A percentile compares a stretch with the other conserved stretches of the same genome.
Evolutionary conservation across 768 basidiomycete species (phyloP).

Genomic region (Trametes cinnabarina): DNA sequence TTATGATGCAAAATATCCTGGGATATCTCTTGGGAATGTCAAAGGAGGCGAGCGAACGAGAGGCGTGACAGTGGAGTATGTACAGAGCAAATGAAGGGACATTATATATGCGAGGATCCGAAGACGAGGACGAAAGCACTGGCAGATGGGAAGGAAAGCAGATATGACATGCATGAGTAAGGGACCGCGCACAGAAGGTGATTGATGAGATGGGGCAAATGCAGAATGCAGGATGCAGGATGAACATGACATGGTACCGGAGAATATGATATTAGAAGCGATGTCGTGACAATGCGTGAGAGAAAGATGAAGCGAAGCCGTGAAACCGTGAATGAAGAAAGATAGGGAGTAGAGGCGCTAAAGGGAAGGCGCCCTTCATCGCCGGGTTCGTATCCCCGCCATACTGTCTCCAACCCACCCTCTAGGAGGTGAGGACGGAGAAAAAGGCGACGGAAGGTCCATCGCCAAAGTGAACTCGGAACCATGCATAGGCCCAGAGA

Average conservation of each 20-base stretch:
- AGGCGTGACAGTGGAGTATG: background rate
- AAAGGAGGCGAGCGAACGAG: background rate
- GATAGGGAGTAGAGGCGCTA: background rate
- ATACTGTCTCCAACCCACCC: conserved; percentile 5
- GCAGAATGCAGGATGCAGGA: background rate
- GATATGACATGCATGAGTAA: background rate
- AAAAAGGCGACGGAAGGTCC: conserved; percentile 20
- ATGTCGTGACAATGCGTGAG: background rate
- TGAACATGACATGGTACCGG: conserved; percentile 11
- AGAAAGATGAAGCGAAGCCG: background rate
- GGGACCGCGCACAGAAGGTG: background rate
- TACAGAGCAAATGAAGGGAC: conserved; percentile 10
- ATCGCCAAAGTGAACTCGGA: conserved; percentile 28
- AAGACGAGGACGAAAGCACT: conserved; percentile 11
- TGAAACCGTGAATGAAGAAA: background rate
- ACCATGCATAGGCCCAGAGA: background rate
- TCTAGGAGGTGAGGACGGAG: background rate
- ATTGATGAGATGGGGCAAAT: background rate
- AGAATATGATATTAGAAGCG: conserved; percentile 13
- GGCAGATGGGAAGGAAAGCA: background rate
- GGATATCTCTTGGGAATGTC: background rate
- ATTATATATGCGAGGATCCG: conserved; percentile 17
- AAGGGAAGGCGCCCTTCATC: background rate
- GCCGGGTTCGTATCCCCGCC: background rate
- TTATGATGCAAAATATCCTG: background rate